Percentiles rank a stretch among this genome's conserved stretches.
phyloP scores from a whole-genome alignment of 2,329 filamentous ascomycete species.

The Beauveria caledonica region DNA sequence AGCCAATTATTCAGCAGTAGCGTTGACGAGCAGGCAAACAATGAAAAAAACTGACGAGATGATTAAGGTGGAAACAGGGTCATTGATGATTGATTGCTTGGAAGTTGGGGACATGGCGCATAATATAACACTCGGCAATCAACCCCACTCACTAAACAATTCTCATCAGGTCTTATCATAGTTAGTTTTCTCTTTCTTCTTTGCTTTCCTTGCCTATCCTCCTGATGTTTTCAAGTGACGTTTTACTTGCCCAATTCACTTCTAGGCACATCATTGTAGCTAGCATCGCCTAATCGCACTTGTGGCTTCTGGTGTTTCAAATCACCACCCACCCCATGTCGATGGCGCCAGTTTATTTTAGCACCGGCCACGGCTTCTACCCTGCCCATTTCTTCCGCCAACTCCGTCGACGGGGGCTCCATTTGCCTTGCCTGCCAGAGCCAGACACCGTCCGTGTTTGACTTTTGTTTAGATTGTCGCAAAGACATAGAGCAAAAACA shows the following conservation, averaged over 20 bases:
- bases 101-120: neutral
- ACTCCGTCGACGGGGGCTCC: neutral
- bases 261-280: slow-evolving; percentile 2
- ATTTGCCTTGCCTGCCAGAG: neutral
- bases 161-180: neutral
- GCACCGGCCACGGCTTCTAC: neutral
- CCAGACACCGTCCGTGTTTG: slow-evolving; percentile 2
- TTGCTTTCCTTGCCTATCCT: neutral
- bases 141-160: neutral
- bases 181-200: neutral
- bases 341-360: slow-evolving; percentile 8
- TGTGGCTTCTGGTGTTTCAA: slow-evolving; percentile 4
- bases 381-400: neutral
- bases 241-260: neutral
- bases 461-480: slow-evolving; percentile 3
- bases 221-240: neutral
- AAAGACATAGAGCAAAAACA: neutral
- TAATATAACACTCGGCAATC: neutral
- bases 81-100: neutral
- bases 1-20: neutral
- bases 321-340: slow-evolving; percentile 7
- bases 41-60: neutral
- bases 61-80: neutral
- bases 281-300: slow-evolving; percentile 6
- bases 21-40: neutral